Conservation (phyloP, 192 early-diverging fungal species). For the Globomyces pollinis-pini region DNA sequence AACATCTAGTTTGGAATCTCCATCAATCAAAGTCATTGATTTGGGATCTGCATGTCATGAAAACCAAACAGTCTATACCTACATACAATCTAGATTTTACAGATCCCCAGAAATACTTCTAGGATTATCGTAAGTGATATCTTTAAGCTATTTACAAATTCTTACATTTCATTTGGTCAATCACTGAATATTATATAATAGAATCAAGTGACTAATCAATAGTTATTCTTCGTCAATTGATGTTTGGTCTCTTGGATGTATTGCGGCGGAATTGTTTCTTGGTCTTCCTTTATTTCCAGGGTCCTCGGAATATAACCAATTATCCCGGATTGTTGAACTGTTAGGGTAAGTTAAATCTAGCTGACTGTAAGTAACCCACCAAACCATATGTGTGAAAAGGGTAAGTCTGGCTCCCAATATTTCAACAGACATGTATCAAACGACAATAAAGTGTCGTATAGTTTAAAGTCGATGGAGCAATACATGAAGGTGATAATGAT, state of each 20-base stretch:
- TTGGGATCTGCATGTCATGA: conserved; percentile 98
- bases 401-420: conserved; percentile 77
- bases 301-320: conserved; percentile 91
- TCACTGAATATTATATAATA: not conserved
- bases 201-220: not conserved
- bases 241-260: conserved; percentile 98
- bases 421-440: conserved; percentile 61
- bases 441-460: conserved; percentile 47
- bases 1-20: conserved; percentile 69
- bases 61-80: conserved; percentile 90
- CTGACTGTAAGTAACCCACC: conserved; percentile 58
- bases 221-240: conserved; percentile 86
- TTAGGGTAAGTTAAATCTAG: conserved; percentile 61
- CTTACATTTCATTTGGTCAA: not conserved
- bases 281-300: conserved; percentile 95
- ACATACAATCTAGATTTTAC: conserved; percentile 98
- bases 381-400: conserved; percentile 86
- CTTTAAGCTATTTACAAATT: no score
- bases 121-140: conserved; percentile 68
- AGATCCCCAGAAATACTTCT: conserved; percentile 92
- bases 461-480: conserved; percentile 70
- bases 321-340: conserved; percentile 89
- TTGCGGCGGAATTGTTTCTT: conserved; percentile 91
- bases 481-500: conserved; percentile 48
- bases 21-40: conserved; percentile 96